Conservation (phyloP, 306 rosid species). For the Rosa persica region DNA sequence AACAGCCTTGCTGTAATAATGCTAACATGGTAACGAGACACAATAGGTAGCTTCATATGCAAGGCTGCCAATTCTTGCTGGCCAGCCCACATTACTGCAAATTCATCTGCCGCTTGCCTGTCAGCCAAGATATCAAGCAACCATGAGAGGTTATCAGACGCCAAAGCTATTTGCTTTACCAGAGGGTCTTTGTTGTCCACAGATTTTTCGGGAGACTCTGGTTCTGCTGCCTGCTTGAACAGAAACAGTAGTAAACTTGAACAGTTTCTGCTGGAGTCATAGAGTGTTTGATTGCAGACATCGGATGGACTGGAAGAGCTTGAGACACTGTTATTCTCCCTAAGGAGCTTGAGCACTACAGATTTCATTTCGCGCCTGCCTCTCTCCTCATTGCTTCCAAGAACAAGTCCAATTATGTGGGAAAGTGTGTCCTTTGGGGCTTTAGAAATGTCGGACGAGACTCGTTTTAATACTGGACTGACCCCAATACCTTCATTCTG, state of each 20-base stretch:
- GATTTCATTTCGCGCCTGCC: slow-evolving; percentile 92
- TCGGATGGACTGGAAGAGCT: slow-evolving; percentile 47
- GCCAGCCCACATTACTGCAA: slow-evolving; percentile 73
- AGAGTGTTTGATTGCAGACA: slow-evolving; percentile 56
- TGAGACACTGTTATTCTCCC: slow-evolving; percentile 59
- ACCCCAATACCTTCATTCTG: slow-evolving; percentile 70
- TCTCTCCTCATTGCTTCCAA: slow-evolving; percentile 82
- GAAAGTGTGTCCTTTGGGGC: slow-evolving; percentile 67
- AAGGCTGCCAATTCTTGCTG: slow-evolving; percentile 76
- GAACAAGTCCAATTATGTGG: slow-evolving; percentile 78
- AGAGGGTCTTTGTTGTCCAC: slow-evolving; percentile 48
- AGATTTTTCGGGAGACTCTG: slow-evolving; percentile 39
- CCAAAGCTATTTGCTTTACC: slow-evolving; percentile 66
- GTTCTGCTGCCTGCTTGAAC: slow-evolving; percentile 71
- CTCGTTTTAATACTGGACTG: slow-evolving; percentile 80
- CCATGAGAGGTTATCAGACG: slow-evolving; percentile 86
- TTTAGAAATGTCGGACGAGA: slow-evolving; percentile 63
- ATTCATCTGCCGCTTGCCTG: slow-evolving; percentile 83
- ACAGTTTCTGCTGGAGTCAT: slow-evolving; percentile 64
- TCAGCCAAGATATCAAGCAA: slow-evolving; percentile 79
- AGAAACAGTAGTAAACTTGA: slow-evolving; percentile 51
- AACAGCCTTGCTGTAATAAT: slow-evolving; percentile 73
- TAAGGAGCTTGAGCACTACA: slow-evolving; percentile 77
- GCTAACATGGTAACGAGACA: slow-evolving; percentile 71
- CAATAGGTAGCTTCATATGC: slow-evolving; percentile 58